A percentile compares a stretch with the other conserved stretches of the same genome.
Conservation (phyloP, 2,329 filamentous ascomycete genomes). For the Xylaria sp. region DNA sequence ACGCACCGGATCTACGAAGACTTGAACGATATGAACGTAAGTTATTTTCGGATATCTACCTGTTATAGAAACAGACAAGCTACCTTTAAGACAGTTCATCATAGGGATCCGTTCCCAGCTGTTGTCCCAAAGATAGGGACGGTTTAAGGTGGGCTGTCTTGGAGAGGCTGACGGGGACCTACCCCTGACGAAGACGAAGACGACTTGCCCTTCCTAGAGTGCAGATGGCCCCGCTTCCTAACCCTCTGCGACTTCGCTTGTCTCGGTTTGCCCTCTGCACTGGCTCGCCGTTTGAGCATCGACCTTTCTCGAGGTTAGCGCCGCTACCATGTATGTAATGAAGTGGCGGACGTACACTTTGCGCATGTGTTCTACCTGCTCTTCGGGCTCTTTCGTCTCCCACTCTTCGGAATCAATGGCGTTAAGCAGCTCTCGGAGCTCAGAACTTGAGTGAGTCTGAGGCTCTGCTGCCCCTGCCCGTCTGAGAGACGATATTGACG, state of each 20-base stretch:
- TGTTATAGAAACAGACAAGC: too few species aligned
- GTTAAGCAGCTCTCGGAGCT: constrained; percentile 6
- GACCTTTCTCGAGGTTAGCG: constrained; percentile 15
- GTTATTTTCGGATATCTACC: too few species aligned
- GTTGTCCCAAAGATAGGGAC: too few species aligned
- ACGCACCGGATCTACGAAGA: too few species aligned
- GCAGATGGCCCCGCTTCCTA: constrained; percentile 11
- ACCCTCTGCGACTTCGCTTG: constrained; percentile 13
- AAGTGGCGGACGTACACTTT: constrained; percentile 17
- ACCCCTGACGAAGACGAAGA: too few species aligned
- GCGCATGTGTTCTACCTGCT: constrained; percentile 16
- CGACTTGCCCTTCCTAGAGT: not conserved
- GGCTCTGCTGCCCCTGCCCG: not conserved
- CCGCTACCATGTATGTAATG: not conserved
- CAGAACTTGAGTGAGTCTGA: constrained; percentile 4
- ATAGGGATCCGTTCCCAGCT: too few species aligned
- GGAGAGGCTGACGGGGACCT: too few species aligned
- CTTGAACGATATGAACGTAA: too few species aligned
- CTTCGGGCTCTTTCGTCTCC: constrained; percentile 13
- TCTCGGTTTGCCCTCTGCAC: constrained; percentile 20
- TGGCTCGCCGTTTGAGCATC: constrained; percentile 25
- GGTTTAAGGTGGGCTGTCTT: too few species aligned
- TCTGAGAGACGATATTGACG: constrained; percentile 8
- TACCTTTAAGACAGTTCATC: too few species aligned
- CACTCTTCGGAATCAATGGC: constrained; percentile 11